phyloP scores from a whole-genome alignment of 164 flowering plant genomes.

The Hamamelis virginiana region DNA sequence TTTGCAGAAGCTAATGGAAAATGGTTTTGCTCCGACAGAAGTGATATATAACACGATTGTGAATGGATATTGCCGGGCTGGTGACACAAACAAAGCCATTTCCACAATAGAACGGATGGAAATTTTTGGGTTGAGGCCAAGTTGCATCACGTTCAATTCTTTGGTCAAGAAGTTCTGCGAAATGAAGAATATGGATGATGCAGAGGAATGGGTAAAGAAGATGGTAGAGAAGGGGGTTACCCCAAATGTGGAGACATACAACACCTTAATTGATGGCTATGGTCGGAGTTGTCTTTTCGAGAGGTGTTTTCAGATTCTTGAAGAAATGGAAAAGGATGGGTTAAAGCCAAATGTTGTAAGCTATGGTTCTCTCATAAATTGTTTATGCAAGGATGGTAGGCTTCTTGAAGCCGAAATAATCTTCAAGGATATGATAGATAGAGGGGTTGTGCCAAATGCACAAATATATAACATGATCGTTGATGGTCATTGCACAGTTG shows the following conservation, averaged over 20 bases:
- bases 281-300: conserved; percentile 43
- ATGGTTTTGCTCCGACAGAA: conserved; percentile 42
- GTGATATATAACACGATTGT: conserved; percentile 55
- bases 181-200: conserved; percentile 47
- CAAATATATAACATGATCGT: conserved; percentile 68
- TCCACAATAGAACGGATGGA: conserved; percentile 44
- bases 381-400: conserved; percentile 59
- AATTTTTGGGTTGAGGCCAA: conserved; percentile 38
- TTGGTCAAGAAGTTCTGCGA: conserved; percentile 55
- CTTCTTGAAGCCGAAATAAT: conserved; percentile 60
- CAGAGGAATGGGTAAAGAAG: conserved; percentile 50
- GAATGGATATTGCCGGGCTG: conserved; percentile 51
- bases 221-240: conserved; percentile 51
- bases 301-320: conserved; percentile 59
- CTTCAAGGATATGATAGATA: conserved; percentile 43
- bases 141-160: conserved; percentile 45
- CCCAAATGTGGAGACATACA: conserved; percentile 52
- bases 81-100: conserved; percentile 43
- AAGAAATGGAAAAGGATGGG: conserved; percentile 58
- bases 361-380: conserved; percentile 66
- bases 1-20: conserved; percentile 34
- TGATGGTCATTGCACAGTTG: conserved; percentile 48
- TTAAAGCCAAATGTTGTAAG: conserved; percentile 57
- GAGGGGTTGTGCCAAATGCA: conserved; percentile 50
- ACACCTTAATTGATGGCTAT: conserved; percentile 65